Percentiles rank a stretch among this genome's conserved stretches.
phyloP scores from a whole-genome alignment of 164 flowering plant species.

The Warburgia ugandensis region DNA sequence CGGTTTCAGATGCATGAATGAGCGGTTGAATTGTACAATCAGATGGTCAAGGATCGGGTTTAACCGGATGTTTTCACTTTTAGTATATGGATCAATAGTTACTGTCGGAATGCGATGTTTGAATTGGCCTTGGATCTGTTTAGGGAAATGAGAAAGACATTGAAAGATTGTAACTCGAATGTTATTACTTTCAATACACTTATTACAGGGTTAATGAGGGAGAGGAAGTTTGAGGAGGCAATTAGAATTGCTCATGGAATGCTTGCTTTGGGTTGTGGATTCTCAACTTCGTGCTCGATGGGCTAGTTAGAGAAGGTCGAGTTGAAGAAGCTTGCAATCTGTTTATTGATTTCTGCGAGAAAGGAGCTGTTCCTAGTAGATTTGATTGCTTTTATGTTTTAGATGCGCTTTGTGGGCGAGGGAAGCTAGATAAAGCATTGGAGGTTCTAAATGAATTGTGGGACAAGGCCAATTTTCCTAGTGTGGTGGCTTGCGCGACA shows the following conservation, averaged over 20 bases:
- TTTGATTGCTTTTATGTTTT: constrained; percentile 53
- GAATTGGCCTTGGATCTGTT: constrained; percentile 59
- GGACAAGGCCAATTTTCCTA: constrained; percentile 45
- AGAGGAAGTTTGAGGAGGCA: constrained; percentile 57
- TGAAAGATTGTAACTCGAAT: constrained; percentile 61
- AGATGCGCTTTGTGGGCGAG: constrained; percentile 44
- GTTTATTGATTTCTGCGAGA: constrained; percentile 48
- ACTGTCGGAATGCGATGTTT: constrained; percentile 49
- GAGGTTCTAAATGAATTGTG: constrained; percentile 53
- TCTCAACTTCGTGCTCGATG: constrained; percentile 62
- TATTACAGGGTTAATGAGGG: constrained; percentile 60
- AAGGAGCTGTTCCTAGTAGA: constrained; percentile 46
- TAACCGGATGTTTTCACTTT: constrained; percentile 76
- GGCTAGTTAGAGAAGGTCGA: constrained; percentile 54
- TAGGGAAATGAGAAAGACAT: constrained; percentile 56
- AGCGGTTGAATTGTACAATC: constrained; percentile 45
- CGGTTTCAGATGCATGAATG: constrained; percentile 32
- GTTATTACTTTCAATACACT: constrained; percentile 86
- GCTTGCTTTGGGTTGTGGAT: constrained; percentile 63
- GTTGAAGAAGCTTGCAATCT: constrained; percentile 43
- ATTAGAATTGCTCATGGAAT: constrained; percentile 79
- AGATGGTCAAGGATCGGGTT: constrained; percentile 57
- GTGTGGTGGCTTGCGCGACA: constrained; percentile 55
- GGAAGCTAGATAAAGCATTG: constrained; percentile 36
- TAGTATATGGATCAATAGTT: constrained; percentile 64